Percentiles rank a stretch among this genome's conserved stretches.
phyloP scores from a whole-genome alignment of 2,329 filamentous ascomycete species.

The Microcera coccophila region DNA sequence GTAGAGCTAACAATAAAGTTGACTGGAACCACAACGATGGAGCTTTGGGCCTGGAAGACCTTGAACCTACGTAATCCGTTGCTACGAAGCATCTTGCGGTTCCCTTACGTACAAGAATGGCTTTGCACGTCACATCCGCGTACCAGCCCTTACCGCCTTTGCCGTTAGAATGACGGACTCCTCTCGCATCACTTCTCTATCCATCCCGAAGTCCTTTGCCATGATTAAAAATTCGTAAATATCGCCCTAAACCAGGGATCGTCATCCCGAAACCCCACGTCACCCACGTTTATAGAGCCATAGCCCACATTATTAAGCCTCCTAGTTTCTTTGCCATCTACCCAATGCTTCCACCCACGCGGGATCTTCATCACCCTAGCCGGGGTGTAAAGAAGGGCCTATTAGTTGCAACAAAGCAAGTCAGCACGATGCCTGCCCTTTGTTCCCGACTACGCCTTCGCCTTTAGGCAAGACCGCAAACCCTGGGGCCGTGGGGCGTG shows the following conservation, averaged over 20 bases:
- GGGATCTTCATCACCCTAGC: slow-evolving; percentile 6
- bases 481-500: neutral
- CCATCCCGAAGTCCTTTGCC: neutral
- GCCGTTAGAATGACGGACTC: neutral
- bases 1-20: no score
- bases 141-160: neutral
- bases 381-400: neutral
- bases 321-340: neutral
- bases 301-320: slow-evolving; percentile 19
- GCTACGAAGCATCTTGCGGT: neutral
- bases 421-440: neutral
- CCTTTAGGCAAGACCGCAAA: no score
- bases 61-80: neutral
- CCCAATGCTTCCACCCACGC: neutral
- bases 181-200: no score
- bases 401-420: neutral
- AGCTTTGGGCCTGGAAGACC: no score
- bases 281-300: slow-evolving; percentile 19
- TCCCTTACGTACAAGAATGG: neutral
- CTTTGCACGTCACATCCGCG: neutral
- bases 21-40: neutral
- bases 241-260: neutral
- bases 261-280: slow-evolving; percentile 8
- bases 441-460: no score
- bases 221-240: neutral